phyloP scores from a whole-genome alignment of 2,329 filamentous ascomycete genomes.

The Macrophomina tecta region DNA sequence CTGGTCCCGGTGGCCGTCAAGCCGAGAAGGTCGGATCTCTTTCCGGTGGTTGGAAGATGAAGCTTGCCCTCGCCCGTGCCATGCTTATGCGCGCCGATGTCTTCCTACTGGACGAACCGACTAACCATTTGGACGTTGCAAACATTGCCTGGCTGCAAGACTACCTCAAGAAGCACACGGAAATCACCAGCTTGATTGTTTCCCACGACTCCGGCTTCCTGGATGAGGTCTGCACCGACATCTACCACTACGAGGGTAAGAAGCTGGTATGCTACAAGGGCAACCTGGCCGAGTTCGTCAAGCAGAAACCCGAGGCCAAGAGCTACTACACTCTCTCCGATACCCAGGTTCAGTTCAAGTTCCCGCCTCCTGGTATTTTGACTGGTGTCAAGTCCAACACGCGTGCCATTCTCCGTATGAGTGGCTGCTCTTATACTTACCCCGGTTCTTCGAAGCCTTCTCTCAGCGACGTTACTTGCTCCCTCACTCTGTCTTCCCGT shows the following conservation, averaged over 20 bases:
- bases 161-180: slow-evolving; percentile 92
- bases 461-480: slow-evolving; percentile 84
- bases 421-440: slow-evolving; percentile 88
- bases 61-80: slow-evolving; percentile 90
- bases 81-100: slow-evolving; percentile 99
- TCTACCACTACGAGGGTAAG: slow-evolving; percentile 99
- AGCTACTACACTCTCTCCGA: slow-evolving; percentile 96
- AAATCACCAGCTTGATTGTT: slow-evolving; percentile 97
- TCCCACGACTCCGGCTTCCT: slow-evolving; percentile 98
- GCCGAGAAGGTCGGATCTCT: slow-evolving; percentile 89
- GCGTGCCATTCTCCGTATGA: slow-evolving; percentile 94
- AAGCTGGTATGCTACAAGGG: slow-evolving; percentile 88
- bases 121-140: slow-evolving; percentile 95
- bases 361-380: slow-evolving; percentile 92
- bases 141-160: slow-evolving; percentile 96
- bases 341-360: slow-evolving; percentile 93
- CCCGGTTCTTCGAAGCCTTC: slow-evolving; percentile 88
- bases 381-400: slow-evolving; percentile 95
- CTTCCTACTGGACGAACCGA: slow-evolving; percentile 95
- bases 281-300: slow-evolving; percentile 83
- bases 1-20: slow-evolving; percentile 87
- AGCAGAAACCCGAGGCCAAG: slow-evolving; percentile 90
- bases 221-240: slow-evolving; percentile 96
- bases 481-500: slow-evolving; percentile 85
- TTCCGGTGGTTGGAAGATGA: slow-evolving; percentile 99